Conservation (phyloP, 192 early-diverging fungal genomes). For the Coemansia sp. region DNA sequence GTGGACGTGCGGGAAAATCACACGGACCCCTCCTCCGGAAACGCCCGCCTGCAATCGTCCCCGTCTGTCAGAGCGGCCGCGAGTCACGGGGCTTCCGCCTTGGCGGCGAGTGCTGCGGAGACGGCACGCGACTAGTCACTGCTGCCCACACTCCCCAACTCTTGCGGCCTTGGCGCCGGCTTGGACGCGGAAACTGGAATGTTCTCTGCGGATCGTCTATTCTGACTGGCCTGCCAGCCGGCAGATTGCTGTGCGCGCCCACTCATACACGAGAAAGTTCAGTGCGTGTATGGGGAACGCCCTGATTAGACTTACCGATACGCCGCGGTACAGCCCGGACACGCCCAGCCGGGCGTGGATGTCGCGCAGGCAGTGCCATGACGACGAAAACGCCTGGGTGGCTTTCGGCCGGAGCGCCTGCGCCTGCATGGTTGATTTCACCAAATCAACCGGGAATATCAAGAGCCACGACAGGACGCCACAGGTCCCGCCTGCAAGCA, state of each 20-base stretch:
- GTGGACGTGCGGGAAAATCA: too few species aligned
- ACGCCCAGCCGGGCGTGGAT: slow-evolving; percentile 54
- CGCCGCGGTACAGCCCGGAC: slow-evolving; percentile 63
- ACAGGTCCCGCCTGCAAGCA: slow-evolving; percentile 69
- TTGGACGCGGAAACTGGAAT: slow-evolving; percentile 3
- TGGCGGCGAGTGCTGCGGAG: slow-evolving; percentile 1
- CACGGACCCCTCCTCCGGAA: too few species aligned
- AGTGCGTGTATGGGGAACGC: slow-evolving; percentile 76
- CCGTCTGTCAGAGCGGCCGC: background rate
- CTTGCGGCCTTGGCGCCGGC: background rate
- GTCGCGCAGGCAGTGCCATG: slow-evolving; percentile 48
- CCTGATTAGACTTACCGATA: slow-evolving; percentile 66
- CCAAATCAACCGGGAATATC: slow-evolving; percentile 71
- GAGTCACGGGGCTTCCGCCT: too few species aligned
- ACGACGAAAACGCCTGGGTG: slow-evolving; percentile 35
- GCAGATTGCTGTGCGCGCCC: slow-evolving; percentile 42
- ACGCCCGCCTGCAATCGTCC: too few species aligned
- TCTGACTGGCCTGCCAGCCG: slow-evolving; percentile 23
- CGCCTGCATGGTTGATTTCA: slow-evolving; percentile 72
- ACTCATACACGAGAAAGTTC: slow-evolving; percentile 79
- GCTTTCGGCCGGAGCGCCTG: slow-evolving; percentile 54
- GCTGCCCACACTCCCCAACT: background rate
- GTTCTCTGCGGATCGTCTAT: slow-evolving; percentile 2
- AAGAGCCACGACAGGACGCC: slow-evolving; percentile 73
- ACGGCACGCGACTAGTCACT: background rate